These are phyloP conservation scores for Quercus gilva DNA, from an alignment of 306 rosid genomes.

Conservation along the genomic window DNA sequence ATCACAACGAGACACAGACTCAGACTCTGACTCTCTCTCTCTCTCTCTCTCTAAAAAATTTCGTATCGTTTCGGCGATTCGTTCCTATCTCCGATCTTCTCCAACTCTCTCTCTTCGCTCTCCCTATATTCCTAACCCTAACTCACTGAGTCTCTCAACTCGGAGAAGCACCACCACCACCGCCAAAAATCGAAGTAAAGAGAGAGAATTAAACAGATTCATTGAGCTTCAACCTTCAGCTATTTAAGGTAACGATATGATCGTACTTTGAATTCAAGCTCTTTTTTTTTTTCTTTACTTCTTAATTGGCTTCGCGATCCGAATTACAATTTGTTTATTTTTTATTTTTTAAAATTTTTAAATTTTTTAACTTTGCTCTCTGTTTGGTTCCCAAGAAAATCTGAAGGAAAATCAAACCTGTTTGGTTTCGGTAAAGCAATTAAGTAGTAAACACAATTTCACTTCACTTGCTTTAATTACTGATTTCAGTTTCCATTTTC, in stretches of 20 bases:
- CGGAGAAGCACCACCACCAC: conserved; percentile 9
- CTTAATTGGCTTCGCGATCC: neutral
- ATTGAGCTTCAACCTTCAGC: conserved; percentile 21
- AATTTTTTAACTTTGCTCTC: neutral
- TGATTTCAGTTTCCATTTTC: neutral
- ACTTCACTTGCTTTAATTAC: neutral
- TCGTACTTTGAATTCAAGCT: neutral
- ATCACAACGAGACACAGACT: conserved; percentile 22
- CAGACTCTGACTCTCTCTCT: neutral
- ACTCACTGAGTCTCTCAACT: conserved; percentile 29
- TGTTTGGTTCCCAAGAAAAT: conserved; percentile 1
- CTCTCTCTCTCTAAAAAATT: conserved; percentile 15
- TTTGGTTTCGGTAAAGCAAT: neutral
- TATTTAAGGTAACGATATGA: conserved; percentile 29
- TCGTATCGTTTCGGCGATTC: neutral
- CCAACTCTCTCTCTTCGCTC: conserved; percentile 9
- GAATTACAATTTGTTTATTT: neutral
- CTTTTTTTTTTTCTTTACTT: neutral
- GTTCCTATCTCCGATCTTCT: conserved; percentile 7
- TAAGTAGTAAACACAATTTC: neutral
- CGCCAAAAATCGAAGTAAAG: conserved; percentile 7
- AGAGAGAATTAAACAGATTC: conserved; percentile 5
- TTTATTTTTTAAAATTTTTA: too few species aligned
- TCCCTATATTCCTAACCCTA: conserved; percentile 32
- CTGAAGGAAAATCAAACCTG: neutral